A percentile compares a stretch with the other conserved stretches of the same genome.
These are phyloP conservation scores for Micractinium sp. DNA, from an alignment of 139 green algal genomes.

Conservation along the genomic window DNA sequence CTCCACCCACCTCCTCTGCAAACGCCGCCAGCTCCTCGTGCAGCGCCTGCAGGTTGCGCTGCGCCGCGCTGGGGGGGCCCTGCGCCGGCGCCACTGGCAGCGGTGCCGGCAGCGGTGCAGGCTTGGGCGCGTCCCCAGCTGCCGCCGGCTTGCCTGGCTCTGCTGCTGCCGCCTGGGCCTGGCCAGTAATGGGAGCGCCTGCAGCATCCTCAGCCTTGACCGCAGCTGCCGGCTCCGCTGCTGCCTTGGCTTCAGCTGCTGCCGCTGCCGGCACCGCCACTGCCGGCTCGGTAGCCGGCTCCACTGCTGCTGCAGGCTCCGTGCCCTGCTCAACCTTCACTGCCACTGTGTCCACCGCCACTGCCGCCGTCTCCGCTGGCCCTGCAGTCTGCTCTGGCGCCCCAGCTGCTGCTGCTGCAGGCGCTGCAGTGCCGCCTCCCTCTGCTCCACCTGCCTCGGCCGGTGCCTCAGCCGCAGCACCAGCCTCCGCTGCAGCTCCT, in stretches of 20 bases:
- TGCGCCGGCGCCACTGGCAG: neutral
- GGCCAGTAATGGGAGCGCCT: neutral
- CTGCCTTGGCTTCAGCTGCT: neutral
- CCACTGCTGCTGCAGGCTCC: neutral
- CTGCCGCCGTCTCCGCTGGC: neutral
- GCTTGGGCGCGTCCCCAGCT: too few relatives aligned
- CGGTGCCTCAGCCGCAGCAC: neutral
- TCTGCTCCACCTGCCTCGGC: neutral
- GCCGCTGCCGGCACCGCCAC: neutral
- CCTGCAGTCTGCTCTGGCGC: neutral
- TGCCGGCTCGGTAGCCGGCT: neutral
- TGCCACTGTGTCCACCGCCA: neutral
- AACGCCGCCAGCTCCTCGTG: constrained; percentile 18
- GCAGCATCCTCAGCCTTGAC: neutral
- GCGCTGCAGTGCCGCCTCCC: neutral
- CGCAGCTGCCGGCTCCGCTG: neutral
- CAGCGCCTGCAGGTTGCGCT: constrained; percentile 24
- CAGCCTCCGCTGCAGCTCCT: neutral
- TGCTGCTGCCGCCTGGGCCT: too few relatives aligned
- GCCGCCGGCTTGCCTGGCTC: neutral
- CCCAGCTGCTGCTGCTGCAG: neutral
- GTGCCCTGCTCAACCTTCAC: neutral
- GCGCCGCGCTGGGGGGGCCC: neutral
- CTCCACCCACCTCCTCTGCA: constrained; percentile 6
- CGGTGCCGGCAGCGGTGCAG: neutral